A percentile compares a stretch with the other conserved stretches of the same genome.
Conservation (phyloP, 768 basidiomycete genomes). For the Suillus lakei region DNA sequence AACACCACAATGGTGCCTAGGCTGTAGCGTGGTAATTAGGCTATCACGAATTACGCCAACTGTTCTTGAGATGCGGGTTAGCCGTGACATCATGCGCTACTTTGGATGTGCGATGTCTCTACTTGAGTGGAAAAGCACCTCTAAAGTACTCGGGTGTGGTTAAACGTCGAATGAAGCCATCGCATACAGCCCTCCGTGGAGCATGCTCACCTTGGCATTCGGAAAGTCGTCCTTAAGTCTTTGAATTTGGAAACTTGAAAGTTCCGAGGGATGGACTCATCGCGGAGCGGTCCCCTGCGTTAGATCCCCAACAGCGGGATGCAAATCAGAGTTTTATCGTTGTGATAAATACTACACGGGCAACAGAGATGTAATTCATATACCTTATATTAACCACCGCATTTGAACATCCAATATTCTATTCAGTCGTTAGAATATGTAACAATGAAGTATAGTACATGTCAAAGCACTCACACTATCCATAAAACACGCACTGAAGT, state of each 20-base stretch:
- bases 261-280: too few relatives aligned
- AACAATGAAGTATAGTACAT: background rate
- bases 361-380: background rate
- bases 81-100: background rate
- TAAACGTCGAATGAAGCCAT: too few relatives aligned
- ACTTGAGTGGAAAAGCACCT: too few relatives aligned
- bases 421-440: background rate
- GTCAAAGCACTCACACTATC: background rate
- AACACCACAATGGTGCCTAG: too few relatives aligned
- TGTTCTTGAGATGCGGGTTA: background rate
- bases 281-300: too few relatives aligned
- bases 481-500: constrained; percentile 2
- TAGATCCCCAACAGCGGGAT: too few relatives aligned
- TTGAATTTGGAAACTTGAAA: too few relatives aligned
- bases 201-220: background rate
- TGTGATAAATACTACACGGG: background rate
- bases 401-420: background rate
- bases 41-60: background rate
- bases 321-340: too few relatives aligned
- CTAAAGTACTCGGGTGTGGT: background rate
- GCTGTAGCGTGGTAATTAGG: background rate
- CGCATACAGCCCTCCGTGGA: background rate
- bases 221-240: too few relatives aligned
- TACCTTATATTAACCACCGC: background rate
- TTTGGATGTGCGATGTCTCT: background rate